Evolutionary conservation across 352 stramenopile genomes (phyloP), one percentile per base, ranked within the genome.

Genomic region (Phytophthora citrophthora): DNA sequence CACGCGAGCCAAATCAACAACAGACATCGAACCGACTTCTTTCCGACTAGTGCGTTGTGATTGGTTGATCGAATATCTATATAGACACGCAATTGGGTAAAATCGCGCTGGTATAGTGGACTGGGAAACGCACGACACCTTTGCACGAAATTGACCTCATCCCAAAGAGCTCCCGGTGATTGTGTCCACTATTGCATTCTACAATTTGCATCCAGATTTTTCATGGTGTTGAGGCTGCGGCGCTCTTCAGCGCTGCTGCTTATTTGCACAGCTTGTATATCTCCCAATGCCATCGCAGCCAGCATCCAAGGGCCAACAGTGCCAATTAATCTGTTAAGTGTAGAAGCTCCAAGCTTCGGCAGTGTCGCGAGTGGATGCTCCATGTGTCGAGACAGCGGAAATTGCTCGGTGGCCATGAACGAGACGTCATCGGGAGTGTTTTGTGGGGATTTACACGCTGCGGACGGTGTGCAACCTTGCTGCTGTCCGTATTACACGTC

Each of bases 401-500:
- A 90, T 61, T 93, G 84, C 67, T 91, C 84, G 5, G 44, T 78
- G 6, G 84, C 84, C 2, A 74, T 89, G 55, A 70, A 75, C 20
- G 83, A 88, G 40, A 54, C 50, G 39, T 62, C 55, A 8, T 76
- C 67, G 4, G 84, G 84, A 29, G 84, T 90, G 27, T 93, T 88
- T 64, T 93, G 84, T 34, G 84, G 84, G 38, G 80, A 91, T 29
- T 65, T 93, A 29, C 63, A 77, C 29, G 52, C 61, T 59, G 70
- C 74, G 23, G 56, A 73, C 20, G 58, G 40, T 18, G 52, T 31
- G 1, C 64, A 72, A 23, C 74, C 84, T 48, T 93, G 84, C 62
- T 93, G 84, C 69, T 93, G 81, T 60, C 44, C 72, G 55, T 91
- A 79, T 66, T 83, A 72, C 45, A 89, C 82, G 46, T 78, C 89